A percentile compares a stretch with the other conserved stretches of the same genome.
phyloP scores from a whole-genome alignment of 2,329 filamentous ascomycete species.

The Huntiella moniliformis region DNA sequence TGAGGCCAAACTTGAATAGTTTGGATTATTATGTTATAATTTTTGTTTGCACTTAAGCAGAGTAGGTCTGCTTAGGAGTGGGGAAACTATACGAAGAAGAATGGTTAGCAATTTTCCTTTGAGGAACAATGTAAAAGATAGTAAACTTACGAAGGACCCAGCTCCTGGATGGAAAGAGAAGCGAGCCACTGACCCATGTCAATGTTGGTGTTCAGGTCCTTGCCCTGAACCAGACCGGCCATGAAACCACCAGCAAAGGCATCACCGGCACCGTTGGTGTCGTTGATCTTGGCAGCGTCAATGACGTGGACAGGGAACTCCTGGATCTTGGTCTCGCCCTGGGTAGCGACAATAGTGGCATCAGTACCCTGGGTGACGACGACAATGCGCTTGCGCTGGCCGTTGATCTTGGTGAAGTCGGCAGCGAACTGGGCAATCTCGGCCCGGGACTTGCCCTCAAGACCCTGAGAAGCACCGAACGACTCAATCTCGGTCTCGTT shows the following conservation, averaged over 20 bases:
- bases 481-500: constrained; percentile 90
- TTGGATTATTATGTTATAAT: too few relatives aligned
- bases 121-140: background rate
- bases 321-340: constrained; percentile 50
- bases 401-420: constrained; percentile 82
- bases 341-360: constrained; percentile 68
- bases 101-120: background rate
- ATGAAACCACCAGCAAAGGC: constrained; percentile 90
- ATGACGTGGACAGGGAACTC: constrained; percentile 71
- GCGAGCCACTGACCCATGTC: constrained; percentile 97
- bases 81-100: constrained; percentile 41
- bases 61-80: constrained; percentile 63
- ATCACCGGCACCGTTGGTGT: constrained; percentile 93
- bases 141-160: constrained; percentile 75
- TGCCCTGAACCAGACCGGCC: constrained; percentile 73
- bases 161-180: constrained; percentile 78
- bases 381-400: constrained; percentile 61
- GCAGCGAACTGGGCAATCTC: constrained; percentile 75
- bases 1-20: background rate
- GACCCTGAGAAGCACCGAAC: constrained; percentile 65
- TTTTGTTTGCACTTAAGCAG: constrained; percentile 18
- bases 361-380: constrained; percentile 92
- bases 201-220: constrained; percentile 57
- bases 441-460: constrained; percentile 58
- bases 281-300: constrained; percentile 59